A percentile compares a stretch with the other conserved stretches of the same genome.
Conservation (phyloP, 176 grass and related monocot genomes). For the barley (Hordeum vulgare) region DNA sequence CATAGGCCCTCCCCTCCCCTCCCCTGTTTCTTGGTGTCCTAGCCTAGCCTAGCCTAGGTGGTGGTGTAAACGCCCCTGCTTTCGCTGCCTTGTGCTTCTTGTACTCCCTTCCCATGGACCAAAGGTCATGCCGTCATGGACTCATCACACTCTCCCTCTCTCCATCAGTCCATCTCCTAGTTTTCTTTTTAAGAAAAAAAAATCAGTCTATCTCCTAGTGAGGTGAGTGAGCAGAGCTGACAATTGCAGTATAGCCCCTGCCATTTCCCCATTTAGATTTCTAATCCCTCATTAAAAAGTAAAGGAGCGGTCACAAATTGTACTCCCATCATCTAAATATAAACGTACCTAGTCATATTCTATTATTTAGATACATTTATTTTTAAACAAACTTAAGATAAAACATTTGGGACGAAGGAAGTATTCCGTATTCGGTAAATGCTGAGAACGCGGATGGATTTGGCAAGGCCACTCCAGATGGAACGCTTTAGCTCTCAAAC, state of each 20-base stretch:
- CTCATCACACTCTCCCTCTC: not conserved
- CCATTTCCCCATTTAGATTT: slow-evolving; percentile 6
- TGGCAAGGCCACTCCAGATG: no score
- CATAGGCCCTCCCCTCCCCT: not conserved
- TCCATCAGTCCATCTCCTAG: not conserved
- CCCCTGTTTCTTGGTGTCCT: not conserved
- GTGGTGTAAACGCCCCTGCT: slow-evolving; percentile 31
- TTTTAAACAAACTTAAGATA: no score
- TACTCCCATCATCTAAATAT: no score
- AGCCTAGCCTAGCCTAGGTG: slow-evolving; percentile 5
- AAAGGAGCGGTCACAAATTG: no score
- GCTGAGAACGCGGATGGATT: no score
- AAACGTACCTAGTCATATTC: no score
- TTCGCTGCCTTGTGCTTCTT: slow-evolving; percentile 22
- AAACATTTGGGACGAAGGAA: no score
- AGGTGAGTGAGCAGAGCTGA: not conserved
- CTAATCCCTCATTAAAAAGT: not conserved
- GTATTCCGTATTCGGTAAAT: no score
- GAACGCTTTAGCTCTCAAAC: not conserved
- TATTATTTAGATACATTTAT: no score
- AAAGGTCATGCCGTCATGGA: not conserved
- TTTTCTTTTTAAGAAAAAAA: no score
- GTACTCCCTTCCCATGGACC: slow-evolving; percentile 15
- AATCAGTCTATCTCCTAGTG: not conserved
- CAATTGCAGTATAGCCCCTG: slow-evolving; percentile 24